Evolutionary conservation across 331 rosid species (phyloP), one percentile per base, ranked within the genome.

Genomic region (Telfairia occidentalis): DNA sequence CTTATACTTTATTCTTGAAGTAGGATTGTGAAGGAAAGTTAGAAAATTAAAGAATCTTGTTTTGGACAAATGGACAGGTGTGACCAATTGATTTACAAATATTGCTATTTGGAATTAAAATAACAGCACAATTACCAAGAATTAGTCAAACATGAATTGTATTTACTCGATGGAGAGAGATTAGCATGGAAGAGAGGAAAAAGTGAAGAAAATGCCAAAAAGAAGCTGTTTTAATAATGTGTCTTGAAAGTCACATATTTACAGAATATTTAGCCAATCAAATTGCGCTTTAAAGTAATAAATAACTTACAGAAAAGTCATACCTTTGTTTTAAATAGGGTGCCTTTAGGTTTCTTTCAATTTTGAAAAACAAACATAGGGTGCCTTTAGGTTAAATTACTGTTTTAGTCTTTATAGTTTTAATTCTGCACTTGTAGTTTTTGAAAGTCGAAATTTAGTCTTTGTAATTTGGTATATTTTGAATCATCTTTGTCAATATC

Each of bases 141-240:
- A 21, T 38, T 66, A 43, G 73, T 66, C 52, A 66, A 19, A 66
- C 32, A 63, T 34, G 45, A 63, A 19, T 37, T 66, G 74, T 69
- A 42, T 69, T 69, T 23, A 43, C 74, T 42, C 12, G 37, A 42
- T 69, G 38, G 32, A 15, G 55, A 7, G 30, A 38, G 55, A 24
- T 63, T 63, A n/a, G 48, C 54, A 67, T 24, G 15, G 35, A 5
- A 42, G 5, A 67, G 16, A 42, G 74, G 74, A 15, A 42, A 67
- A 66, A 29, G 74, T 67, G 21, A 24, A 67, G 34, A 67, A 67
- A 21, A 6, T 0, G 2, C 54, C 34, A 69, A 66, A 66, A 38
- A 21, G 8, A 1, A 60, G 7, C 9, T 32, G 7, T 29, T 21
- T 37, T 65, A n/a, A n/a, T 65, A 1, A 32, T 61, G 32, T 61